Conservation (phyloP, 495 filamentous ascomycete species). For the Neurospora tetraspora region DNA sequence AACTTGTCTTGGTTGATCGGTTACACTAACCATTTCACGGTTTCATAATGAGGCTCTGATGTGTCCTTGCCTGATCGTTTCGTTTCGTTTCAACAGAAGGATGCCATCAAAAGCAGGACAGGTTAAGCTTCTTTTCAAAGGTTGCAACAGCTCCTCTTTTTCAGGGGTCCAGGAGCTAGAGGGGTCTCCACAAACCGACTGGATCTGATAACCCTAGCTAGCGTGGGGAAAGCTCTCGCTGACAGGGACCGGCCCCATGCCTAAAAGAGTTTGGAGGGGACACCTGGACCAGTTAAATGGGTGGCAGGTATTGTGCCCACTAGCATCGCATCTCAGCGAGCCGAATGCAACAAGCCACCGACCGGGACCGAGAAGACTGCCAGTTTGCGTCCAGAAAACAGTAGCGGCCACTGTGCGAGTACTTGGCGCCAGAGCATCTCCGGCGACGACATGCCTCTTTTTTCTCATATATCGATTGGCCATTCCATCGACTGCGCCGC, state of each 20-base stretch:
- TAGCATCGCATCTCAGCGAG: not conserved
- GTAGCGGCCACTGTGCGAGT: constrained; percentile 14
- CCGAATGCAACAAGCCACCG: constrained; percentile 5
- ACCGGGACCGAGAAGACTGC: constrained; percentile 7
- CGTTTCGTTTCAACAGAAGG: not conserved
- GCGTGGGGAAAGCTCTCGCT: not conserved
- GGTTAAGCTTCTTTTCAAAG: not conserved
- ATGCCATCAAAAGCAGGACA: not conserved
- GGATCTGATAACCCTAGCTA: not conserved
- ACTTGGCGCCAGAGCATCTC: constrained; percentile 8
- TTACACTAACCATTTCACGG: not conserved
- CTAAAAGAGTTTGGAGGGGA: constrained; percentile 1
- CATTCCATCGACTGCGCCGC: not conserved
- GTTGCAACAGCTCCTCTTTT: not conserved
- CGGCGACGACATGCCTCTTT: not conserved
- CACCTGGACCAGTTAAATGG: constrained; percentile 15
- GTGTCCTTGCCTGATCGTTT: not conserved
- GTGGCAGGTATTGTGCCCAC: constrained; percentile 11
- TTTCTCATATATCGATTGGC: not conserved
- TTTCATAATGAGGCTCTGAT: not conserved
- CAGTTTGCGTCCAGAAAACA: constrained; percentile 10
- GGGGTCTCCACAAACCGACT: not conserved
- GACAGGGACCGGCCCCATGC: not conserved
- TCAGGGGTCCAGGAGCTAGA: not conserved
- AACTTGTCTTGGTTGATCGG: not conserved